These are phyloP conservation scores for Mytilinidion resinicola DNA, from an alignment of 495 filamentous ascomycete species.

Conservation along the genomic window DNA sequence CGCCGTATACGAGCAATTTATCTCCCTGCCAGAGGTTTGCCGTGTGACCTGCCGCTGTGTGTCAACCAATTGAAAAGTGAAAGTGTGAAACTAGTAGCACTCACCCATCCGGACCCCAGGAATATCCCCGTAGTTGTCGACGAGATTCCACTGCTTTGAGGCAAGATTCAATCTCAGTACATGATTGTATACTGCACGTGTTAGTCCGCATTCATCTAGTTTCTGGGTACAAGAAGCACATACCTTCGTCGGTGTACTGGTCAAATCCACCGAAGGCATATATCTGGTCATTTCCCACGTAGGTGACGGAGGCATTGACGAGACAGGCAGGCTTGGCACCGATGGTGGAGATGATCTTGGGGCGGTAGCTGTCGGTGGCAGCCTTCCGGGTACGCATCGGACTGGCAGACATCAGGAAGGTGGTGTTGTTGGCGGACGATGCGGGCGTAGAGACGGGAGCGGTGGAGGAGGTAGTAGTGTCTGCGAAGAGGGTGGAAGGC, in stretches of 20 bases:
- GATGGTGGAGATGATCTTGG: constrained; percentile 62
- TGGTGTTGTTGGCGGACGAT: constrained; percentile 62
- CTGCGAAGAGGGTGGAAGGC: constrained; percentile 15
- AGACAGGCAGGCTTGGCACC: constrained; percentile 90
- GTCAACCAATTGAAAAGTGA: not conserved
- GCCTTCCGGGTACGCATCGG: constrained; percentile 57
- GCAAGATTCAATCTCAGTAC: constrained; percentile 81
- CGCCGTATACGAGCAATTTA: constrained; percentile 91
- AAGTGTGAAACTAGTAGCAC: constrained; percentile 20
- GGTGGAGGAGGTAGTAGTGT: constrained; percentile 26
- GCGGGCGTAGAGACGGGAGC: constrained; percentile 35
- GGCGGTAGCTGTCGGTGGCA: constrained; percentile 60
- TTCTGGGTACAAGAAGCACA: not conserved
- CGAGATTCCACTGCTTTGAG: constrained; percentile 84
- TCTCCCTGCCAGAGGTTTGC: constrained; percentile 91
- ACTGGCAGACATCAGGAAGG: constrained; percentile 79
- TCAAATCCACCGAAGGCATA: constrained; percentile 99
- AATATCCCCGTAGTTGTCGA: constrained; percentile 98
- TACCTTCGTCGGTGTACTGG: constrained; percentile 92
- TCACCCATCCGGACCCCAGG: constrained; percentile 95
- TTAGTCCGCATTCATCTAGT: not conserved
- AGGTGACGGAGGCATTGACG: constrained; percentile 96
- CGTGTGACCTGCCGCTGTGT: constrained; percentile 65
- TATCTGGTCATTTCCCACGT: constrained; percentile 90
- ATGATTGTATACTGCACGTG: constrained; percentile 80